phyloP scores from a whole-genome alignment of 441 rosid genomes.

The Adansonia rubrostipa region DNA sequence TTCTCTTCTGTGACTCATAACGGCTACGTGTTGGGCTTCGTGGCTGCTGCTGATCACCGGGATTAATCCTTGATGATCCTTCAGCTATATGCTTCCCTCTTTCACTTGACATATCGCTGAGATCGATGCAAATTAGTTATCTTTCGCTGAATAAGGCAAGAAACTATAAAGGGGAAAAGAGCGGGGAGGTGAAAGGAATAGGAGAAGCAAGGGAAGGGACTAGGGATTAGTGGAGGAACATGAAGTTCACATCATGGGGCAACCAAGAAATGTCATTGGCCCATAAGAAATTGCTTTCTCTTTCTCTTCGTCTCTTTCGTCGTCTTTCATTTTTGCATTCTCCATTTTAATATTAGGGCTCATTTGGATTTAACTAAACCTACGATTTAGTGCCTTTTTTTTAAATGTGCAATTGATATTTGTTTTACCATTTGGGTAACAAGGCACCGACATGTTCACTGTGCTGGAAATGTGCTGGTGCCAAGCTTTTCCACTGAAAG shows the following conservation, averaged over 20 bases:
- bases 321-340: conserved; percentile 21
- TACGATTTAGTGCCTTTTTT: too few species aligned
- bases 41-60: conserved; percentile 39
- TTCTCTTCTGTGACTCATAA: conserved; percentile 72
- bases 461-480: too few species aligned
- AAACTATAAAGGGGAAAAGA: conserved; percentile 26
- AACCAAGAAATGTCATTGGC: conserved; percentile 51
- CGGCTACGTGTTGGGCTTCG: conserved; percentile 54
- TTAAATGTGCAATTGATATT: too few species aligned
- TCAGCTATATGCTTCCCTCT: conserved; percentile 49
- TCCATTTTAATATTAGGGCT: conserved; percentile 4
- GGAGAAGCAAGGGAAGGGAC: conserved; percentile 32
- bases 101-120: conserved; percentile 36
- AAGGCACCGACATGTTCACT: too few species aligned
- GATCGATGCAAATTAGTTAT: conserved; percentile 26
- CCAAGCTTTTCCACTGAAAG: too few species aligned
- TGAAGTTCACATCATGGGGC: conserved; percentile 53
- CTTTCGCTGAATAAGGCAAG: conserved; percentile 46
- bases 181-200: conserved; percentile 30
- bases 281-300: conserved; percentile 35
- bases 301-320: conserved; percentile 27
- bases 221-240: conserved; percentile 42
- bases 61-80: conserved; percentile 39
- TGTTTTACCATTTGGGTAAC: too few species aligned
- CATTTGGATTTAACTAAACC: too few species aligned